These are phyloP conservation scores for Nadsonia starkeyi-henricii DNA, from an alignment of 1,139 yeast genomes.

Conservation along the genomic window DNA sequence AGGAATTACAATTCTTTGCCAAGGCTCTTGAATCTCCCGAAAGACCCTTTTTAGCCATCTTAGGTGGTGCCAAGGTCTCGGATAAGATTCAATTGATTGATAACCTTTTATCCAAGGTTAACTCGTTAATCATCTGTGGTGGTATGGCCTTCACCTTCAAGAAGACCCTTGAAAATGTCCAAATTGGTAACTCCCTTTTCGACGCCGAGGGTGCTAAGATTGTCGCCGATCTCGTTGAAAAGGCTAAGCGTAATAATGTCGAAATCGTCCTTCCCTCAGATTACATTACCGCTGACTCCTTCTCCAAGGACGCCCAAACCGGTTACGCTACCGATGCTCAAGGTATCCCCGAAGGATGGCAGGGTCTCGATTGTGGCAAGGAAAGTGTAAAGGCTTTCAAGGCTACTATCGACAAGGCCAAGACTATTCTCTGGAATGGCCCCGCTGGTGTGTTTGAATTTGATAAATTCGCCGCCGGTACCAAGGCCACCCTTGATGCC, in stretches of 20 bases:
- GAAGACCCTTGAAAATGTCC: conserved; percentile 72
- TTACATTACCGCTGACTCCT: conserved; percentile 86
- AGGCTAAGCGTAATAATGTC: conserved; percentile 90
- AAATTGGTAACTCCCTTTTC: conserved; percentile 76
- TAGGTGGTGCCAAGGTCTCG: conserved; percentile 97
- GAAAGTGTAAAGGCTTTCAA: conserved; percentile 65
- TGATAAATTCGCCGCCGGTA: conserved; percentile 77
- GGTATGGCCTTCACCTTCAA: conserved; percentile 99
- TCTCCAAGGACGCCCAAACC: conserved; percentile 75
- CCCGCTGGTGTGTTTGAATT: conserved; percentile 99
- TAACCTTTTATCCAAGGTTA: conserved; percentile 89
- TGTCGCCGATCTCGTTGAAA: conserved; percentile 75
- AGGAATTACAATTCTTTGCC: conserved; percentile 91
- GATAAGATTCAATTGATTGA: conserved; percentile 96
- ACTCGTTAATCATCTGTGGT: conserved; percentile 87
- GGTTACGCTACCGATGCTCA: conserved; percentile 69
- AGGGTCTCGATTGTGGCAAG: conserved; percentile 93
- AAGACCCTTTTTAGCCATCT: conserved; percentile 93
- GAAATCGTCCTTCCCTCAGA: conserved; percentile 86
- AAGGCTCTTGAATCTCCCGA: conserved; percentile 94
- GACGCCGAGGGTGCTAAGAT: conserved; percentile 90
- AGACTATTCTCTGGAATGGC: conserved; percentile 98
- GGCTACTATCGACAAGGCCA: conserved; percentile 72
- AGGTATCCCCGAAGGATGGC: conserved; percentile 88
- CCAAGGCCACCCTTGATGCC: conserved; percentile 77